phyloP scores from a whole-genome alignment of 73 alveolate genomes.

The Blepharisma japonicum region DNA sequence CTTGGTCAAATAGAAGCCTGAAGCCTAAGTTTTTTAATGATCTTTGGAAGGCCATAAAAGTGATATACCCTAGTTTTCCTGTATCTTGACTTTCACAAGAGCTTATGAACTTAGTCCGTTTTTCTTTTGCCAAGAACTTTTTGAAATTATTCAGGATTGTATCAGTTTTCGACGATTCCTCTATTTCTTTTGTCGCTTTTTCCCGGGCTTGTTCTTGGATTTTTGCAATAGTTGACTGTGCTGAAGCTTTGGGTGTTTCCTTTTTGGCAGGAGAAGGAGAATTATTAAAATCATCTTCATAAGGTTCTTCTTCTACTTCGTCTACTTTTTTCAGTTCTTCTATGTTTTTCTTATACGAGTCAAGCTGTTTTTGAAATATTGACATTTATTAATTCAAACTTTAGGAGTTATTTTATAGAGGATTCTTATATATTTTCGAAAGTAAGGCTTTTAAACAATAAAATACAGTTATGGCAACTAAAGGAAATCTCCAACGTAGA shows the following conservation, averaged over 20 bases:
- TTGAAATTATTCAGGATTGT: background rate
- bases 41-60: background rate
- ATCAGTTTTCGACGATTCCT: background rate
- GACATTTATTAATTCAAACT: background rate
- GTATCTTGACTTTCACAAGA: slow-evolving; percentile 1
- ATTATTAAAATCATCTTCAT: background rate
- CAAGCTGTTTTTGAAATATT: slow-evolving; percentile 20
- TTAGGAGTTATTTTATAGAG: too few relatives aligned
- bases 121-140: background rate
- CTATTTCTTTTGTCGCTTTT: background rate
- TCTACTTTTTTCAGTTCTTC: background rate
- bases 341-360: background rate
- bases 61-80: background rate
- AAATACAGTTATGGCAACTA: slow-evolving; percentile 14
- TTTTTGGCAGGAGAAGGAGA: background rate
- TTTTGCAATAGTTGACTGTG: background rate
- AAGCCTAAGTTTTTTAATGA: slow-evolving; percentile 14
- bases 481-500: background rate
- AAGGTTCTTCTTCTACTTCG: background rate
- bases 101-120: background rate
- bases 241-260: too few relatives aligned
- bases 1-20: background rate
- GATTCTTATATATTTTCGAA: too few relatives aligned
- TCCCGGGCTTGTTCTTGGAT: slow-evolving; percentile 32
- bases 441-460: too few relatives aligned